A percentile compares a stretch with the other conserved stretches of the same genome.
Conservation (phyloP, 2,329 filamentous ascomycete genomes). For the Botrytis fragariae region DNA sequence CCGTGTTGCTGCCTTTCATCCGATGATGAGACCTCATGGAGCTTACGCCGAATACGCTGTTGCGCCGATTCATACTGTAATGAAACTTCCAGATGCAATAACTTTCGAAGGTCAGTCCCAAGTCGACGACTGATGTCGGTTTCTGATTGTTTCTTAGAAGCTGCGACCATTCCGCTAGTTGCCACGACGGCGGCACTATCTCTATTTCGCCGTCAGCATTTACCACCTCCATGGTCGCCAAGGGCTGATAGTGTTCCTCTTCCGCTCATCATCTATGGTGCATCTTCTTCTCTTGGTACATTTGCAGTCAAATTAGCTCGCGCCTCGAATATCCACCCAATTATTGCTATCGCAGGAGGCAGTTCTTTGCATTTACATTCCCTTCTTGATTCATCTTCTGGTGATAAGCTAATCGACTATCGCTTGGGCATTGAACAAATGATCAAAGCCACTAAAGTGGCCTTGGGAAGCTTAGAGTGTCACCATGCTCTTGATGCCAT, state of each 20-base stretch:
- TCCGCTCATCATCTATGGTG: constrained; percentile 49
- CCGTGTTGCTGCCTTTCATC: constrained; percentile 47
- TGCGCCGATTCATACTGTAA: constrained; percentile 52
- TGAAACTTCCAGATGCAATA: constrained; percentile 37
- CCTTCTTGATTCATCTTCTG: constrained; percentile 39
- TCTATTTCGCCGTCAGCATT: constrained; percentile 38
- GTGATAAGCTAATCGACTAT: constrained; percentile 55
- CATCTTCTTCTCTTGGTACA: constrained; percentile 52
- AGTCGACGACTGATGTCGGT: constrained; percentile 42
- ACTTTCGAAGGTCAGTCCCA: constrained; percentile 25
- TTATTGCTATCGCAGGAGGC: constrained; percentile 56
- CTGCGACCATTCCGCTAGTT: constrained; percentile 44
- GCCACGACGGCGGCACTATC: constrained; percentile 43
- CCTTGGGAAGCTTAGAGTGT: constrained; percentile 16
- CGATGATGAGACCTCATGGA: constrained; percentile 50
- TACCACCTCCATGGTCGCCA: constrained; percentile 41
- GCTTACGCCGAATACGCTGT: constrained; percentile 60
- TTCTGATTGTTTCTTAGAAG: constrained; percentile 43
- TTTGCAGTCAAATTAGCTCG: constrained; percentile 45
- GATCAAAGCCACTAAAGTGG: constrained; percentile 26
- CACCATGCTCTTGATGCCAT: constrained; percentile 30
- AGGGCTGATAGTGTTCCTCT: constrained; percentile 32
- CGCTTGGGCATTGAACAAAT: constrained; percentile 47
- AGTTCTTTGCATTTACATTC: constrained; percentile 46
- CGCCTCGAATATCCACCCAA: constrained; percentile 51